A percentile compares a stretch with the other conserved stretches of the same genome.
Evolutionary conservation across 768 basidiomycete genomes (phyloP).

Genomic region (Leccinum aurantiacum): DNA sequence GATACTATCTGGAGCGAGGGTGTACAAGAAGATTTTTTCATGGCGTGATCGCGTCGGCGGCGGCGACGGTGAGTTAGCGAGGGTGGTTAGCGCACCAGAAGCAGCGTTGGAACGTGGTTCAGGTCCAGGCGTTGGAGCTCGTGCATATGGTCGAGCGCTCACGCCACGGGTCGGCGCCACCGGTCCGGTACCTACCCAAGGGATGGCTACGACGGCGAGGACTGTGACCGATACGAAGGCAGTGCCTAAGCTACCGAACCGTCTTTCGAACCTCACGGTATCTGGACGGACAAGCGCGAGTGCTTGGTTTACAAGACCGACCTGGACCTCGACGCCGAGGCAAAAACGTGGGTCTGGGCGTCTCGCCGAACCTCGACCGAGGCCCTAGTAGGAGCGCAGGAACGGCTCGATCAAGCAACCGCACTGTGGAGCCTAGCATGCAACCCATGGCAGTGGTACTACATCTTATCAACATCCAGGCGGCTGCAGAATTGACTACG

Average conservation of each 20-base stretch:
- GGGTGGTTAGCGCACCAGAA: neutral
- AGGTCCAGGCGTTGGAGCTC: neutral
- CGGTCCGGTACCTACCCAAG: slow-evolving; percentile 2
- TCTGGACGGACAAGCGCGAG: slow-evolving; percentile 5
- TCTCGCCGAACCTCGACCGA: slow-evolving; percentile 13
- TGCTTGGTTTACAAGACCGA: neutral
- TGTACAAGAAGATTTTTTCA: slow-evolving; percentile 8
- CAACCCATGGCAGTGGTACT: neutral
- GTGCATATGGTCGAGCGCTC: neutral
- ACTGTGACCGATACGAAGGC: neutral
- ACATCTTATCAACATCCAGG: neutral
- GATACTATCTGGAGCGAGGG: slow-evolving; percentile 4
- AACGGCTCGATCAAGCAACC: neutral
- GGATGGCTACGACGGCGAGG: neutral
- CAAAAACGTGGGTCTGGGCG: slow-evolving; percentile 1
- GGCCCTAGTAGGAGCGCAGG: neutral
- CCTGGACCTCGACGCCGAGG: slow-evolving; percentile 6
- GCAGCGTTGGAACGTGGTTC: neutral
- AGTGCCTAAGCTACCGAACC: neutral
- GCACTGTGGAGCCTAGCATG: neutral
- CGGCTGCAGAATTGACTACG: neutral
- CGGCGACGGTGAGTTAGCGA: neutral
- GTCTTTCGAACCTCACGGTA: neutral
- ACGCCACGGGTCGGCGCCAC: slow-evolving; percentile 17
- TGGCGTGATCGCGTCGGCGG: slow-evolving; percentile 12